Conservation (phyloP, 208 protist genomes). For the Trypanosoma mega region DNA sequence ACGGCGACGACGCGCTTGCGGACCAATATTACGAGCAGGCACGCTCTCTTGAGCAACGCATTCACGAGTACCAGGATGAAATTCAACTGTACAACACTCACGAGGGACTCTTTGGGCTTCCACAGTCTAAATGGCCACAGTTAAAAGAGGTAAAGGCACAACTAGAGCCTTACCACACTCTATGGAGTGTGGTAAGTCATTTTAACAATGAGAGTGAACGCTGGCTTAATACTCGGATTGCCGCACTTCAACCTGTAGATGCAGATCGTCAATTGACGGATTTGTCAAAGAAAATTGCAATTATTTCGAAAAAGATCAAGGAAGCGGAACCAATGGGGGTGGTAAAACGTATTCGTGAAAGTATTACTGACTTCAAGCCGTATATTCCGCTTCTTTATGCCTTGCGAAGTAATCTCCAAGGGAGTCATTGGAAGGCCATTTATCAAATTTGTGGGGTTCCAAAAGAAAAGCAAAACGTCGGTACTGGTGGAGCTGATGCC, state of each 20-base stretch:
- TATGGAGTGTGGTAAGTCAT: constrained; percentile 90
- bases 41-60: constrained; percentile 64
- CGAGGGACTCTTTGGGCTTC: constrained; percentile 87
- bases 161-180: constrained; percentile 88
- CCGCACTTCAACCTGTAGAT: constrained; percentile 72
- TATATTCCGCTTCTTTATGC: constrained; percentile 93
- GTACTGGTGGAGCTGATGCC: constrained; percentile 74
- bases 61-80: constrained; percentile 65
- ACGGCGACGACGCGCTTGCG: constrained; percentile 80
- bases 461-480: constrained; percentile 82
- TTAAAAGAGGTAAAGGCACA: constrained; percentile 82
- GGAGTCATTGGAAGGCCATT: constrained; percentile 93
- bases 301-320: constrained; percentile 86
- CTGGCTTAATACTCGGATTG: constrained; percentile 90
- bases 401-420: constrained; percentile 92
- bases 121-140: constrained; percentile 85
- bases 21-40: constrained; percentile 90
- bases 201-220: constrained; percentile 85
- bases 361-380: constrained; percentile 91
- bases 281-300: constrained; percentile 79
- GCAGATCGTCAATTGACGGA: constrained; percentile 85
- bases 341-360: constrained; percentile 73
- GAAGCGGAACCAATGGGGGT: constrained; percentile 82
- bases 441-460: constrained; percentile 82
- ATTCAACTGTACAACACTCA: constrained; percentile 86